These are phyloP conservation scores for Proliferodiscus dingleyae DNA, from an alignment of 2,329 filamentous ascomycete genomes.

Conservation along the genomic window DNA sequence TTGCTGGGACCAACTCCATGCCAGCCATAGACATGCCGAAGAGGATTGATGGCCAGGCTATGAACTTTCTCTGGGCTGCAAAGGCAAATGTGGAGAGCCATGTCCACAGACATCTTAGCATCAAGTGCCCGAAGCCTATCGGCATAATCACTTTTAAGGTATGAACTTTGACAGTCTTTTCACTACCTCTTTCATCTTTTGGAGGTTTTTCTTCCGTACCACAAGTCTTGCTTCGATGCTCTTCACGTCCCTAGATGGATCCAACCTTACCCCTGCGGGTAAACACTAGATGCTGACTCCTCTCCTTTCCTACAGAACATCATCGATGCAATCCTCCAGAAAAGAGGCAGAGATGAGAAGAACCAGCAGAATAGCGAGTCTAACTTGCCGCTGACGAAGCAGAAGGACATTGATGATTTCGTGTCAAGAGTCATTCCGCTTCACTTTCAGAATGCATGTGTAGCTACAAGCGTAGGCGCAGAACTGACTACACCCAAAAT, in stretches of 20 bases:
- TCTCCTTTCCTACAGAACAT: slow-evolving; percentile 12
- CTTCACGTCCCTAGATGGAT: too few species aligned
- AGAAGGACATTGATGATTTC: slow-evolving; percentile 17
- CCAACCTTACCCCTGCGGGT: too few species aligned
- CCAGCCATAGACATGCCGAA: neutral
- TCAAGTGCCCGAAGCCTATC: slow-evolving; percentile 21
- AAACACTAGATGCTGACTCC: too few species aligned
- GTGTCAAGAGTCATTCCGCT: neutral
- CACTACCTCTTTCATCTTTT: too few species aligned
- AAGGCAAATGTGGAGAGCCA: slow-evolving; percentile 3
- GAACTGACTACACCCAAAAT: neutral
- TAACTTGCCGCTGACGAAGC: slow-evolving; percentile 14
- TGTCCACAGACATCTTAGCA: slow-evolving; percentile 12
- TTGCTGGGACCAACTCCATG: slow-evolving; percentile 4
- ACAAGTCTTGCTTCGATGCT: too few species aligned
- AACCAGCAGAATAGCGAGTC: slow-evolving; percentile 21
- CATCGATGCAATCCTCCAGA: slow-evolving; percentile 24
- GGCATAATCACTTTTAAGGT: slow-evolving; percentile 27
- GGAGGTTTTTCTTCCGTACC: too few species aligned
- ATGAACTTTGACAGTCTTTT: too few species aligned
- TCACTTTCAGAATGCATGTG: neutral
- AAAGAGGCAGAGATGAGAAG: slow-evolving; percentile 21
- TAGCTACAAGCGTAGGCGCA: neutral
- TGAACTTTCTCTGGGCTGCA: slow-evolving; percentile 17
- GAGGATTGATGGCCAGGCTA: slow-evolving; percentile 9